Conservation (phyloP, 2,329 filamentous ascomycete genomes). For the Botrytis deweyae region DNA sequence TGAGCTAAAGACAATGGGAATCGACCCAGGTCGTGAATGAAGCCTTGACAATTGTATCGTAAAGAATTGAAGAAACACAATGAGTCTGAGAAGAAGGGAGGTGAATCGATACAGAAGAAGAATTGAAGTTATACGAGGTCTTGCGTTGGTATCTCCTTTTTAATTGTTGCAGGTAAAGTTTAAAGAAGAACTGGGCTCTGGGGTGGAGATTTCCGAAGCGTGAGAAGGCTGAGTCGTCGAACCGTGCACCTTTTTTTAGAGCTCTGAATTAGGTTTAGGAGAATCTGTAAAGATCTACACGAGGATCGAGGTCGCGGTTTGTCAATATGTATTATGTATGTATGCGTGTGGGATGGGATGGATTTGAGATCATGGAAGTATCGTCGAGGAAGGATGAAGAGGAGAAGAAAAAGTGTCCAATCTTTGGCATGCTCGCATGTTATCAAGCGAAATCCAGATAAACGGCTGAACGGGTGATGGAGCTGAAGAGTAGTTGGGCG, state of each 20-base stretch:
- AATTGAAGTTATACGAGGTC: slow-evolving; percentile 1
- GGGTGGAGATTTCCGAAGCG: slow-evolving; percentile 4
- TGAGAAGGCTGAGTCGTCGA: slow-evolving; percentile 30
- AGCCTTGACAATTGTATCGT: neutral
- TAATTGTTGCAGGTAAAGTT: slow-evolving; percentile 23
- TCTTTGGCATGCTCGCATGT: neutral
- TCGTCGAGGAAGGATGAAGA: neutral
- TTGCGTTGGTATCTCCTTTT: slow-evolving; percentile 18
- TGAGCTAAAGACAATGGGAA: slow-evolving; percentile 5
- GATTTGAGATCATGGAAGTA: neutral
- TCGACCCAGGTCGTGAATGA: neutral
- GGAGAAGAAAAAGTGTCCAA: neutral
- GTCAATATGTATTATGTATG: neutral
- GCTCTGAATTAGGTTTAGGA: slow-evolving; percentile 24
- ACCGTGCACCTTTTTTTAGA: slow-evolving; percentile 25
- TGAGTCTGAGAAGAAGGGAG: neutral
- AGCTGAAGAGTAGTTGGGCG: neutral
- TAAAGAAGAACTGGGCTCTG: slow-evolving; percentile 1
- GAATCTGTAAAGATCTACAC: slow-evolving; percentile 23
- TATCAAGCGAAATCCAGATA: neutral
- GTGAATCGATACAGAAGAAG: neutral
- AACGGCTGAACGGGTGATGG: neutral
- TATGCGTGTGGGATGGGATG: neutral
- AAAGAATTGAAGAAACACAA: neutral
- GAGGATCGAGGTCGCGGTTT: neutral